Evolutionary conservation across 73 alveolate species (phyloP), one percentile per base, ranked within the genome.

Genomic region (Paramecium pentaurelia): DNA sequence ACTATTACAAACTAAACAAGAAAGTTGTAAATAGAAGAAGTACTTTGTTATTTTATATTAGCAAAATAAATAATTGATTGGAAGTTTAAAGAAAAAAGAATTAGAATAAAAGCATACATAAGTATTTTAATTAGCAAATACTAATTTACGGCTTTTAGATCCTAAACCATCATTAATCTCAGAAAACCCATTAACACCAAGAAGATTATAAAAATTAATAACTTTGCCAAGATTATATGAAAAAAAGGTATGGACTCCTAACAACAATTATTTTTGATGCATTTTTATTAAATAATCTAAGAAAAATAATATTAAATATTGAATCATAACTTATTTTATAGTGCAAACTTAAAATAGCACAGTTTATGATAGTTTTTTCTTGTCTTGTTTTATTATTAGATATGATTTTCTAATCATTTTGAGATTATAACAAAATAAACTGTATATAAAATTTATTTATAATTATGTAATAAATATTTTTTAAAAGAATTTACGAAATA

Each of bases 141-240:
- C 91, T 8, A 80, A 80, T 80, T 49, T 80, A 45, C 36, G 91
- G 1, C 32, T 80, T 38, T 49, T 80, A 7, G 58, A 80, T 27
- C 71, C 91, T 27, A 16, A 80, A 47, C 47, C 58, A 20, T 80
- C 91, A 4, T 36, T 80, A n/a, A 80, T 80, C 6, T 80, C 91
- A 27, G 91, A 80, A 36, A 47, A 80, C n/a, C 91, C 91, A 44
- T 25, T 80, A 49, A 80, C 91, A 14, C 91, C 91, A 80, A 80
- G 91, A 80, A 80, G 91, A 80, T n/a, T 80, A 49, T 25, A 45
- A 49, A 80, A 80, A 47, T 22, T 80, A n/a, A 80, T 49, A 42
- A 47, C 40, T 45, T 49, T 80, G 27, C 91, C 91, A 45, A 80
- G 91, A 80, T 80, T 80, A 80, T 80, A 80, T 80, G 91, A 80